phyloP scores from a whole-genome alignment of 371 early-diverging fungal species.

The Rhizomucor miehei region DNA sequence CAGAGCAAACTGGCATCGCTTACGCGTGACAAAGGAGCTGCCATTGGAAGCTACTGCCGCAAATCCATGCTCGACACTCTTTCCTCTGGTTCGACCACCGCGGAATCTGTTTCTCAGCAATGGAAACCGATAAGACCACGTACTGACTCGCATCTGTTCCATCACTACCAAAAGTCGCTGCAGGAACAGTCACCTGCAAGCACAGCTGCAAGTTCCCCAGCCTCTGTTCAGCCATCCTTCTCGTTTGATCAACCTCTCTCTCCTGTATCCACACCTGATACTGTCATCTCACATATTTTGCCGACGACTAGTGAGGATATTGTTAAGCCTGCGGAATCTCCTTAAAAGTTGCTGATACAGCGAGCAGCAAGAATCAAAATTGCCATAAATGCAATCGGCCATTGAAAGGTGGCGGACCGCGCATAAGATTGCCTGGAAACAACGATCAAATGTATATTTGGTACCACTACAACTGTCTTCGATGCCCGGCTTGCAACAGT shows the following conservation, averaged over 20 bases:
- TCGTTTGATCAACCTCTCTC: slow-evolving; percentile 8
- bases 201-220: slow-evolving; percentile 10
- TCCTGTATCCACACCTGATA: slow-evolving; percentile 1
- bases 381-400: slow-evolving; percentile 28
- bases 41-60: too few species aligned
- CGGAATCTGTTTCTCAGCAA: slow-evolving; percentile 2
- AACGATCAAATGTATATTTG: slow-evolving; percentile 11
- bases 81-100: background rate
- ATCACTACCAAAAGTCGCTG: slow-evolving; percentile 14
- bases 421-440: slow-evolving; percentile 19
- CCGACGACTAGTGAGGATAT: slow-evolving; percentile 2
- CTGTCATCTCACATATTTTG: background rate
- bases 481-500: slow-evolving; percentile 64
- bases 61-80: too few species aligned
- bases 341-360: too few species aligned
- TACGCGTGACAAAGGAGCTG: too few species aligned
- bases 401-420: slow-evolving; percentile 16
- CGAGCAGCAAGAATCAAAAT: background rate
- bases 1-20: too few species aligned
- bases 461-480: slow-evolving; percentile 69
- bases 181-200: slow-evolving; percentile 4
- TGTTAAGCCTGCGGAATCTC: too few species aligned
- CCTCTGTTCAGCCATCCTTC: background rate
- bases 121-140: slow-evolving; percentile 5
- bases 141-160: slow-evolving; percentile 12